Percentiles rank a stretch among this genome's conserved stretches.
phyloP scores from a whole-genome alignment of 1,284 basidiomycete genomes.

The Ustilago tritici region DNA sequence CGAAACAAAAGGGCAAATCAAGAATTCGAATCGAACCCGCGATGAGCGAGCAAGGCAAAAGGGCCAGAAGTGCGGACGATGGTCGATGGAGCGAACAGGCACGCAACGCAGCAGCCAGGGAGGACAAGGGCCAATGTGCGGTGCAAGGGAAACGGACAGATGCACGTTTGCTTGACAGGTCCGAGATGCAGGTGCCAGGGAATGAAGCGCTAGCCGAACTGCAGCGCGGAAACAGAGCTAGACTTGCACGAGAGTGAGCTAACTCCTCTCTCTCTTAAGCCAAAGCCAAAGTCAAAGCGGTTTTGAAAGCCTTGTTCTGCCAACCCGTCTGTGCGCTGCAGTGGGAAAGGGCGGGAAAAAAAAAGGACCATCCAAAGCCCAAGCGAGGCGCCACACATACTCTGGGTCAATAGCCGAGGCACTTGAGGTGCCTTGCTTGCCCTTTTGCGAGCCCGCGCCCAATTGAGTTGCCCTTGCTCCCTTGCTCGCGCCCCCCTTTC shows the following conservation, averaged over 20 bases:
- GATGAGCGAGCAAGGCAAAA: background rate
- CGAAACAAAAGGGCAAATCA: background rate
- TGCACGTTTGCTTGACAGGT: slow-evolving; percentile 55
- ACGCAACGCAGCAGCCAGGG: slow-evolving; percentile 19
- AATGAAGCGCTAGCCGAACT: slow-evolving; percentile 48
- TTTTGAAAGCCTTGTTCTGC: slow-evolving; percentile 13
- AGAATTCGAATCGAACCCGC: background rate
- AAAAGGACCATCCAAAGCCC: slow-evolving; percentile 7
- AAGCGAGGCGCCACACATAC: slow-evolving; percentile 25
- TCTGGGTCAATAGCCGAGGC: slow-evolving; percentile 30
- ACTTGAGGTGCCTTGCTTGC: slow-evolving; percentile 19
- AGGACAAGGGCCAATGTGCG: slow-evolving; percentile 3
- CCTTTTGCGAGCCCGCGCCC: background rate
- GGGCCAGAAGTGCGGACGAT: background rate
- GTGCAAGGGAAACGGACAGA: slow-evolving; percentile 29
- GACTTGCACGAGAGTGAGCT: background rate
- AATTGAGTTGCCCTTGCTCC: background rate
- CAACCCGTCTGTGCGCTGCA: slow-evolving; percentile 11
- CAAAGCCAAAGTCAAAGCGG: background rate
- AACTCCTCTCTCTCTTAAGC: background rate
- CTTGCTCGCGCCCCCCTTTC: background rate
- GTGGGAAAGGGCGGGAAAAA: slow-evolving; percentile 18
- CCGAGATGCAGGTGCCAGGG: slow-evolving; percentile 53
- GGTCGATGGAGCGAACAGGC: slow-evolving; percentile 6
- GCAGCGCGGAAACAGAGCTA: slow-evolving; percentile 22